phyloP scores from a whole-genome alignment of 495 filamentous ascomycete species.

The Aspergillus indologenus region DNA sequence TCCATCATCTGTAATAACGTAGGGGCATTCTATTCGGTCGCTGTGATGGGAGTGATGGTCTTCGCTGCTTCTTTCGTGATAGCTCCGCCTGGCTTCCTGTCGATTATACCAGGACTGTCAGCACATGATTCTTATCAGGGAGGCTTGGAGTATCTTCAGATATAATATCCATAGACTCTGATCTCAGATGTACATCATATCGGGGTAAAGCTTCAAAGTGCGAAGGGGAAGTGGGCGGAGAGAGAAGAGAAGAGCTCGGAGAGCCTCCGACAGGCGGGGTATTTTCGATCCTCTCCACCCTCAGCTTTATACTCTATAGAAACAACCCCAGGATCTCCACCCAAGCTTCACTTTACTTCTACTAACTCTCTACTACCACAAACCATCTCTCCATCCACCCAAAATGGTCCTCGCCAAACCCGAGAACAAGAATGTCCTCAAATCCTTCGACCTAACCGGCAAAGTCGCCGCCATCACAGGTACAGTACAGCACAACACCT shows the following conservation, averaged over 20 bases:
- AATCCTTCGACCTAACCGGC: constrained; percentile 34
- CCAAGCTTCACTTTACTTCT: neutral
- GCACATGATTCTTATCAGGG: too few relatives aligned
- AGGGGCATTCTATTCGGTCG: neutral
- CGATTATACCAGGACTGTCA: too few relatives aligned
- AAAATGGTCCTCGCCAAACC: constrained; percentile 42
- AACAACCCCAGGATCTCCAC: neutral
- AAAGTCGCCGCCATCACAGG: constrained; percentile 38
- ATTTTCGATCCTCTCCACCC: neutral
- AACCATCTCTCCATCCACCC: neutral
- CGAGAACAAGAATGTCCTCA: constrained; percentile 34
- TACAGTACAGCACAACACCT: neutral
- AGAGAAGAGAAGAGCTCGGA: neutral
- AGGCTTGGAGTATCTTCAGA: too few relatives aligned
- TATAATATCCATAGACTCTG: too few relatives aligned
- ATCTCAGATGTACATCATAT: too few relatives aligned
- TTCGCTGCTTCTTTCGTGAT: too few relatives aligned
- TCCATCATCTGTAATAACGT: too few relatives aligned
- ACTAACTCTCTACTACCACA: too few relatives aligned
- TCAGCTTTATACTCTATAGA: neutral
- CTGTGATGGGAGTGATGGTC: too few relatives aligned
- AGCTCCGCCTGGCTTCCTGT: too few relatives aligned
- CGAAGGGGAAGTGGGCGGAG: too few relatives aligned
- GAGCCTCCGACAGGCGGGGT: neutral
- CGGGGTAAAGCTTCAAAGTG: too few relatives aligned